Evolutionary conservation across 202 grass and related monocot species (phyloP), one percentile per base, ranked within the genome.

Genomic region (Panicum virgatum): DNA sequence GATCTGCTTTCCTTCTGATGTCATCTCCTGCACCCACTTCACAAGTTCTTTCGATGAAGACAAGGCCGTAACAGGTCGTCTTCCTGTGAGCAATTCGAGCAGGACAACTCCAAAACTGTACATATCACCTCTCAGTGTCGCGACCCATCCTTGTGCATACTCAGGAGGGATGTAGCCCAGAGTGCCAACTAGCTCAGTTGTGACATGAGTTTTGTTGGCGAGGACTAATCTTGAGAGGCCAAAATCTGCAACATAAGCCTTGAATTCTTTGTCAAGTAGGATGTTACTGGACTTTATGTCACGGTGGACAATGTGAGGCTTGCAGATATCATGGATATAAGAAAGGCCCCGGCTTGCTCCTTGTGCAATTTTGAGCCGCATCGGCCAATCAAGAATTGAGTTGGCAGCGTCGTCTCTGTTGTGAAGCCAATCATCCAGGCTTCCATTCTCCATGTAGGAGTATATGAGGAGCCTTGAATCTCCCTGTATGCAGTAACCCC

Each of bases 251-350:
- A 97, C 75, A 83, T 88, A 81, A 46, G 93, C 90, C 54, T 97
- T 76, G 23, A 91, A 91, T 40, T 81, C 83, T 75, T 90, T 73
- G 56, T 93, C 91, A 15, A 97, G 80, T 36, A 97, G 88, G 81
- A 94, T 97, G 68, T 97, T 97, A 34, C 91, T 97, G 56, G 89
- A 90, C 69, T 97, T 97, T 23, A 97, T 94, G 76, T 97, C 94
- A 39, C 91, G 91, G 27, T 97, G 94, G 46, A 97, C 72, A 34
- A 97, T 97, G 1, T 88, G 86, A 37, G 91, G 91, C 25, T 87
- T 90, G 30, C 91, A 97, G 13, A 69, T 83, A 45, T 88, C 12
- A 80, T 97, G 94, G 76, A 97, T 89, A 73, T 97, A 90, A 63
- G 82, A 83, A 64, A 97, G 80, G 15, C 94, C 94, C 42, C 34